Conservation (phyloP, 129 eudicot genomes). For the Arctium lappa region DNA sequence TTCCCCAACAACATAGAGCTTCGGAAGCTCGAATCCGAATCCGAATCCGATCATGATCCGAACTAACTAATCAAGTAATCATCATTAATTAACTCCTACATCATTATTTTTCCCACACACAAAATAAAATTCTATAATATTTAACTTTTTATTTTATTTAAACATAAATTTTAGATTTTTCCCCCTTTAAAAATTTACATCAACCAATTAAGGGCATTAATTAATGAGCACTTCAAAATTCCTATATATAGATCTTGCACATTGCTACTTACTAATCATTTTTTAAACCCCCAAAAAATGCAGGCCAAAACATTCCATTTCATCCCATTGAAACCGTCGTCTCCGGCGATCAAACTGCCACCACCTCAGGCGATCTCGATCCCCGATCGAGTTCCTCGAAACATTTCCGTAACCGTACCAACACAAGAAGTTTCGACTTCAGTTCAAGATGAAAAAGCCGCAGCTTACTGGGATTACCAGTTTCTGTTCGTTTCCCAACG, state of each 20-base stretch:
- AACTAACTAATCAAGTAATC: too few relatives aligned
- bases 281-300: constrained; percentile 33
- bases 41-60: too few relatives aligned
- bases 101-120: too few relatives aligned
- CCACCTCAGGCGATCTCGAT: constrained; percentile 26
- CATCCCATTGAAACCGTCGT: constrained; percentile 37
- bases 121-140: too few relatives aligned
- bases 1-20: too few relatives aligned
- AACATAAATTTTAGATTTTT: too few relatives aligned
- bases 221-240: not conserved
- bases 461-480: constrained; percentile 92
- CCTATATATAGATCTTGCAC: constrained; percentile 24
- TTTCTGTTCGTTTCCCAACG: constrained; percentile 82
- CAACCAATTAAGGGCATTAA: too few relatives aligned
- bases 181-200: too few relatives aligned
- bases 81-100: too few relatives aligned
- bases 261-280: constrained; percentile 6
- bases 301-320: constrained; percentile 51
- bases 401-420: constrained; percentile 44
- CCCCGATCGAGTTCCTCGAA: constrained; percentile 24
- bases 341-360: constrained; percentile 34
- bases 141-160: too few relatives aligned
- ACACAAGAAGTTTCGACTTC: constrained; percentile 22
- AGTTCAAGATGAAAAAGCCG: constrained; percentile 41
- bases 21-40: too few relatives aligned